Conservation (phyloP, 1,284 basidiomycete species). For the Cryptococcus sp. region DNA sequence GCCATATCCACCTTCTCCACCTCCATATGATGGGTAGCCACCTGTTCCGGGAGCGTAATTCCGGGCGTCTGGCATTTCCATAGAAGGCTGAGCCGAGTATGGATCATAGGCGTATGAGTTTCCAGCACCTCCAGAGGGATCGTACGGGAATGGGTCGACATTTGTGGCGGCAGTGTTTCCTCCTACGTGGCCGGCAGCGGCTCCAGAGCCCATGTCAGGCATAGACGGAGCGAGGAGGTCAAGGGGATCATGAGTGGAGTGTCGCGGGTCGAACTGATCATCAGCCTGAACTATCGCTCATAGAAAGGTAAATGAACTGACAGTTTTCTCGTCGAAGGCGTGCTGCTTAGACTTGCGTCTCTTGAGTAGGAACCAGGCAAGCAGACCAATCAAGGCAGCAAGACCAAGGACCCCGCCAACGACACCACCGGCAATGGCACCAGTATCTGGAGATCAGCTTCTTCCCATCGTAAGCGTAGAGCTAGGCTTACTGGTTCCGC, state of each 20-base stretch:
- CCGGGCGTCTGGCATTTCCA: conserved; percentile 42
- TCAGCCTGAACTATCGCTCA: conserved; percentile 3
- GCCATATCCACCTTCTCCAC: conserved; percentile 30
- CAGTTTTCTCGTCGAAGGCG: conserved; percentile 48
- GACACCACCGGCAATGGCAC: conserved; percentile 48
- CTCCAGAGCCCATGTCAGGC: conserved; percentile 20
- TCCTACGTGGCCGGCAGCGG: conserved; percentile 8
- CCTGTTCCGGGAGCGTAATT: conserved; percentile 28
- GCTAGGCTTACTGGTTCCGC: conserved; percentile 13
- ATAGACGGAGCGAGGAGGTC: conserved; percentile 34
- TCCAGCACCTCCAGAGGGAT: conserved; percentile 1
- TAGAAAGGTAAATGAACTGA: conserved; percentile 13
- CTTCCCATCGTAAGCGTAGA: not conserved
- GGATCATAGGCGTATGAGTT: conserved; percentile 18
- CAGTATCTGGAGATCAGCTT: conserved; percentile 24
- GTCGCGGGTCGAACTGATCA: conserved; percentile 39
- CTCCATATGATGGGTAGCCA: conserved; percentile 16
- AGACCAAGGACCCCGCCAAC: conserved; percentile 45
- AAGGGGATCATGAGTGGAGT: conserved; percentile 40
- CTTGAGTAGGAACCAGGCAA: conserved; percentile 39
- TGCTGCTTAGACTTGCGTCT: conserved; percentile 28
- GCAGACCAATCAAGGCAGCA: conserved; percentile 27
- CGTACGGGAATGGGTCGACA: conserved; percentile 33
- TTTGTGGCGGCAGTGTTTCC: conserved; percentile 1
- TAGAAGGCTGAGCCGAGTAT: conserved; percentile 19